Percentiles rank a stretch among this genome's conserved stretches.
These are phyloP conservation scores for Tricholoma saponaceum DNA, from an alignment of 768 basidiomycete genomes.

Conservation along the genomic window DNA sequence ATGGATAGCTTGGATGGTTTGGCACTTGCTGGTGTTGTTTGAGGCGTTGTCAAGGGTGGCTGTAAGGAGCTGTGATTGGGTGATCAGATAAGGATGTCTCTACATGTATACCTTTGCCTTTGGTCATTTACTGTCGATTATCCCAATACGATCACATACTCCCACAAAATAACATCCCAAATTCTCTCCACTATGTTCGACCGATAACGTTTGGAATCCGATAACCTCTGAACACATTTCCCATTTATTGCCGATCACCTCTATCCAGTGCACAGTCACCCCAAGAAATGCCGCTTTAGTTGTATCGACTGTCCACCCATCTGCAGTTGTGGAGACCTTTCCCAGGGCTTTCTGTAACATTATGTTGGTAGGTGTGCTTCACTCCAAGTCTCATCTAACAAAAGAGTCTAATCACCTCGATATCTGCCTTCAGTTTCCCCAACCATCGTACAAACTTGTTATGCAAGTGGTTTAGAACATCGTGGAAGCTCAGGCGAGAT, in stretches of 20 bases:
- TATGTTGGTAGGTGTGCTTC: background rate
- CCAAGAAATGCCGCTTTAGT: constrained; percentile 10
- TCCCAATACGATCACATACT: background rate
- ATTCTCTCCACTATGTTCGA: background rate
- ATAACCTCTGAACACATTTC: background rate
- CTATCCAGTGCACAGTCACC: constrained; percentile 21
- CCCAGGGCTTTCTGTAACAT: background rate
- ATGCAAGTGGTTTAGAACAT: constrained; percentile 12
- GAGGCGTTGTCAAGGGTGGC: constrained; percentile 19
- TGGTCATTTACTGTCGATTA: background rate
- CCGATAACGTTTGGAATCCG: background rate
- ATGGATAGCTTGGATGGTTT: constrained; percentile 12
- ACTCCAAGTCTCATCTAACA: background rate
- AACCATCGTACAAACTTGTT: constrained; percentile 9
- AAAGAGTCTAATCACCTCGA: background rate
- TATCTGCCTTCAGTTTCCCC: constrained; percentile 11
- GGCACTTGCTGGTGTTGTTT: constrained; percentile 18
- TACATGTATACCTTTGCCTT: background rate
- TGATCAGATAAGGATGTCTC: background rate
- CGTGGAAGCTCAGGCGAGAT: background rate
- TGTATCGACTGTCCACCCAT: constrained; percentile 15
- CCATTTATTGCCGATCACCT: constrained; percentile 4
- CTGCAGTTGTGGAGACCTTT: constrained; percentile 9
- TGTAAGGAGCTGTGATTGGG: constrained; percentile 4
- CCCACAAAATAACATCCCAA: background rate